Base-by-base conservation (phyloP, 192 early-diverging fungal species). In the Backusella liffmaniae region DNA sequence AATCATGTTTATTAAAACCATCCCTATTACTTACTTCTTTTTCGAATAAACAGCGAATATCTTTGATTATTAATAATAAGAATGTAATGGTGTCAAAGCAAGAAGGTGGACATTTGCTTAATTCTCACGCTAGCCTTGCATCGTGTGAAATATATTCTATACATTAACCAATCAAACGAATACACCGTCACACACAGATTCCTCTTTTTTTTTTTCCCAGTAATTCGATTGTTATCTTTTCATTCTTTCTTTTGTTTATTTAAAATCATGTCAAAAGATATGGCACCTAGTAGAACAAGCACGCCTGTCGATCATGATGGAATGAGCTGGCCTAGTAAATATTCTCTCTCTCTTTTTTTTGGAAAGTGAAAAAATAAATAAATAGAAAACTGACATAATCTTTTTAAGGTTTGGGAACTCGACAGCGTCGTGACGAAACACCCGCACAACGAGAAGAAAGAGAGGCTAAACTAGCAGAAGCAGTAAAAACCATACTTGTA, bases 401-500 rank as follows among this genome's bases (percentile, higher is more conserved):
- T 76, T 30, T 23, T 29, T 32, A 81, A 93, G 92, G 92, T 77
- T 88, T 92, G 68, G 97, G 97, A 4, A 93, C 96, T 26, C 84
- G 90, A 59, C 79, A 88, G 49, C 90, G 98, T 13, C 84, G 92
- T 67, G 89, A 93, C 35, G 98, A 98, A 80, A 86, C 94, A 1
- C 85, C 83, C 1, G 93, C 90, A 36, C 89, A 94, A 76, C 88
- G 91, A 72, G 81, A 87, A 70, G 86, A 74, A 36, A 89, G 98
- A 29, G 80, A 93, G 68, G 79, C 87, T 66, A 94, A 93, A 81
- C 91, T 99, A 77, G 82, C 97, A 7, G 92, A 80, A 46, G 94
- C 97, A 8, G 96, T 99, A n/a, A 86, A 88, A 66, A 96, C 93
- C 0, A 91, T 99, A 13, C 80, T 99, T 41, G 91, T 94, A 79